Conservation (phyloP, 441 rosid genomes). For the Euphorbia corollata region DNA sequence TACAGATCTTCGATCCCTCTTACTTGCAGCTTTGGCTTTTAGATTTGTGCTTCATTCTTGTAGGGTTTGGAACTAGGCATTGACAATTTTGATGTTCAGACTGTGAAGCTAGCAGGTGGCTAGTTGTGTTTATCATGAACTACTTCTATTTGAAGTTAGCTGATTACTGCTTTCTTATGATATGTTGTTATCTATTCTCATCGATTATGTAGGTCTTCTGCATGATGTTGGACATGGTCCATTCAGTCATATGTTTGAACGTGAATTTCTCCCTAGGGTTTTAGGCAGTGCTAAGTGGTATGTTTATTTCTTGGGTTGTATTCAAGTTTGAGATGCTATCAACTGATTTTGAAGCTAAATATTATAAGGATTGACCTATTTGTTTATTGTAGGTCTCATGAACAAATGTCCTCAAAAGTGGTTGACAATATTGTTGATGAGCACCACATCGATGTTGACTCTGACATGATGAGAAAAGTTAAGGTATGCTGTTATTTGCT, state of each 20-base stretch:
- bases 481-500: conserved; percentile 41
- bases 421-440: conserved; percentile 73
- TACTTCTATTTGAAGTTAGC: conserved; percentile 8
- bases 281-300: conserved; percentile 47
- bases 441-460: conserved; percentile 70
- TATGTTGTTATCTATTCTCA: conserved; percentile 4
- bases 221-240: conserved; percentile 94
- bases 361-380: neutral
- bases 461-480: conserved; percentile 62
- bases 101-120: conserved; percentile 80
- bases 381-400: conserved; percentile 63
- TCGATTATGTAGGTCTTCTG: conserved; percentile 51
- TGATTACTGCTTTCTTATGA: conserved; percentile 3
- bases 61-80: conserved; percentile 75
- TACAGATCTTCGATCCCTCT: neutral
- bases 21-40: neutral
- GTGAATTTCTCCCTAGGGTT: conserved; percentile 68
- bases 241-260: conserved; percentile 81
- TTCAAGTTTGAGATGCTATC: neutral
- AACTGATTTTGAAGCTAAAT: conserved; percentile 1
- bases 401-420: conserved; percentile 64
- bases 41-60: conserved; percentile 16
- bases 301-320: neutral
- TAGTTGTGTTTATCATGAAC: conserved; percentile 1
- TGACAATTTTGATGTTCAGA: conserved; percentile 61